Base-by-base conservation (phyloP, 2,329 filamentous ascomycete genomes). In the Pyrenophora graminea region DNA sequence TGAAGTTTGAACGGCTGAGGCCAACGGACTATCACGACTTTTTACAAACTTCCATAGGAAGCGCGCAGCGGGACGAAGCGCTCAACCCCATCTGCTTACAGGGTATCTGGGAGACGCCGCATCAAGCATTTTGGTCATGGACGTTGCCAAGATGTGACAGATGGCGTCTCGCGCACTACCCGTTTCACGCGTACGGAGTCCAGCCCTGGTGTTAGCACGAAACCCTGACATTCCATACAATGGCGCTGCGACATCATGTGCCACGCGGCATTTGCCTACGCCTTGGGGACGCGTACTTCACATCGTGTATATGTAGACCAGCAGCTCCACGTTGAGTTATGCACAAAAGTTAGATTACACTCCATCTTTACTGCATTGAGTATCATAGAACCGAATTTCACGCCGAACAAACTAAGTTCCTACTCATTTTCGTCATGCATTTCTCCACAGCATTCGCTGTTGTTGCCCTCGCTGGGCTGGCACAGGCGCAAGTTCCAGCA, bases 401-500 rank as follows among this genome's bases (percentile, higher is more conserved):
- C 32, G 21, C 37, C 23, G 18, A 12, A 10, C 47, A 58, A 10
- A 34, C 8, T 2, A 25, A 31, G 36, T 30, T 30, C 27, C 10
- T 30, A 21, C 27, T 30, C 27, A 30, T 3, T 30, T 30, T 31
- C 19, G 15, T 36, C 27, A 71, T 71, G 68, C 50, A 66, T 39
- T 58, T 69, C 48, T 42, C 54, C 27, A 53, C 61, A 17, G 62
- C 66, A 18, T 7, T 70, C 18, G 10, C 70, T 2, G 30, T 66
- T 10, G 65, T 58, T 15, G 60, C 58, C 36, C 39, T 70, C 42
- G 55, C 55, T 9, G 46, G 62, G 45, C 36, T 67, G 50, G 64
- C 61, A 46, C 68, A 62, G 55, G 68, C 69, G 50, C 70, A 73
- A 57, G 67, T 62, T 19, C 70, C 70, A 6, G 15, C 53, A 40